Evolutionary conservation across 192 early-diverging fungal species (phyloP).

Genomic region (Coemansia sp.): DNA sequence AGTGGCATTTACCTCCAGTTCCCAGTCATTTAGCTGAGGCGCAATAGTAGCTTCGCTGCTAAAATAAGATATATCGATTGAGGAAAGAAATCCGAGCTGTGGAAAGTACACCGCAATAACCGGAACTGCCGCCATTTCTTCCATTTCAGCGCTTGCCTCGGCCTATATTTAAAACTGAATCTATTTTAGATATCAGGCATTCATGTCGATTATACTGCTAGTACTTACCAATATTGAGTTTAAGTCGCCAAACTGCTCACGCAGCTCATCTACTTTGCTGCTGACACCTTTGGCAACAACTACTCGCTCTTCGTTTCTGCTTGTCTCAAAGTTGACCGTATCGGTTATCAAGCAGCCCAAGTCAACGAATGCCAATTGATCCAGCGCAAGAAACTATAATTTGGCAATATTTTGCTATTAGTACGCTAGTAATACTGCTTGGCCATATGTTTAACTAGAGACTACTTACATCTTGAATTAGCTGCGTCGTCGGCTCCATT

Average conservation of each 20-base stretch:
- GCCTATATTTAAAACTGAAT: conserved; percentile 9
- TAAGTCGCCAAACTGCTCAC: conserved; percentile 21
- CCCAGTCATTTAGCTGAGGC: conserved; percentile 15
- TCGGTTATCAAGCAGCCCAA: conserved; percentile 33
- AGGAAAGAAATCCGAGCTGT: conserved; percentile 50
- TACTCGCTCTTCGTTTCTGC: conserved; percentile 21
- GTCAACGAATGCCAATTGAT: conserved; percentile 17
- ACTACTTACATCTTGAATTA: conserved; percentile 29
- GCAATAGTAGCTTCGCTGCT: background rate
- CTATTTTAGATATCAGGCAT: background rate
- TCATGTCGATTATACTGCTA: background rate
- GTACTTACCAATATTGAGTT: conserved; percentile 25
- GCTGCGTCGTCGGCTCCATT: conserved; percentile 9
- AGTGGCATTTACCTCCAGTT: conserved; percentile 16
- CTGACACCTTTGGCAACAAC: conserved; percentile 24
- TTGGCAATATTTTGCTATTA: background rate
- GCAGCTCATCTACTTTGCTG: conserved; percentile 34
- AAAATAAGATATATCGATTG: conserved; percentile 22
- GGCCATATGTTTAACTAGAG: too few relatives aligned
- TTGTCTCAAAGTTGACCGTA: conserved; percentile 35
- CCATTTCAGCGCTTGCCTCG: conserved; percentile 36
- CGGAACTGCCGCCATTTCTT: conserved; percentile 18
- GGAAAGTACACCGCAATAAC: conserved; percentile 48
- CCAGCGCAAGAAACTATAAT: conserved; percentile 23
- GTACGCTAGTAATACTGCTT: too few relatives aligned